Evolutionary conservation across 75 land plant genomes (phyloP), one percentile per base, ranked within the genome.

Genomic region (Pinus taeda): DNA sequence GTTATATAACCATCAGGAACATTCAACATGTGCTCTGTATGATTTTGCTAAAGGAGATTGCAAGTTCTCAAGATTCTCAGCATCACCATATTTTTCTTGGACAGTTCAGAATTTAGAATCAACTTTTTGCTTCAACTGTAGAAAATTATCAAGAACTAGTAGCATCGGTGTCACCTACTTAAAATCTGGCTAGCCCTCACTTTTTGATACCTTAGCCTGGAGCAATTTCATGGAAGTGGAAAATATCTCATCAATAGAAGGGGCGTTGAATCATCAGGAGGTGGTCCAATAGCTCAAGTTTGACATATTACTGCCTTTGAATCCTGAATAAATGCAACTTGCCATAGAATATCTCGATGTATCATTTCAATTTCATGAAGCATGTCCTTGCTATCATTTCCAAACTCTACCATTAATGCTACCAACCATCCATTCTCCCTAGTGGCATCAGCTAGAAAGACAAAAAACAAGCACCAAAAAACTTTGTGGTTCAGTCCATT

Each of bases 371-470:
- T 84, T 75, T 91, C 90, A 76, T 85, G 79, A 14, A 97, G 81
- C 59, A 93, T 91, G 79, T 95, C 99, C 18, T 79, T 92, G 80
- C 91, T 86, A 42, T 74, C 91, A 80, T 75, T 79, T 60, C 93
- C 98, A 83, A 97, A 90, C 83, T 97, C 99, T 22, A 93, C 55
- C 77, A 97, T 91, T 78, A 97, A 84, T 71, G 98, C 90, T 81
- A 82, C 83, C 33, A 90, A 87, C 90, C 99, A 95, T 5, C 98
- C 86, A 42, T 72, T 81, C 67, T 91, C 93, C 65, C 83, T 91
- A 17, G 89, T 85, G 26, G 86, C 89, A 87, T 85, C 91, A 9
- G 49, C 66, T 64, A 91, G 84, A 76, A 91, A 91, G 9, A 91
- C 80, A 65, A 91, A 82, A 79, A 83, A 91, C 57, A 91, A 89